Conservation (phyloP, 148 eudicot species). For the Nyssa sinensis region DNA sequence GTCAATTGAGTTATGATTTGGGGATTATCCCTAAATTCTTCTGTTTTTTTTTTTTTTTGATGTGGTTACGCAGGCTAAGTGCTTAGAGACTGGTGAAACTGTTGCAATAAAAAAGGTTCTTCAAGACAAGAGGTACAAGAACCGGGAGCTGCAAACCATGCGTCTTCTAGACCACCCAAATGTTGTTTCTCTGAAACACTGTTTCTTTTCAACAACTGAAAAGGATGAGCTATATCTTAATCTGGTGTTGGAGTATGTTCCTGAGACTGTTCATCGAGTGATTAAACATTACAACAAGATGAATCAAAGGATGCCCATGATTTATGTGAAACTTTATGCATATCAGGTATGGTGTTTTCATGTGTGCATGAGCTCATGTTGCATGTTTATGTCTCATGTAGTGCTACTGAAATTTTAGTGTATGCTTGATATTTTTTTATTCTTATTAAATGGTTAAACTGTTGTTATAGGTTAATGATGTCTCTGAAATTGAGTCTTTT, state of each 20-base stretch:
- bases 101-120: no score
- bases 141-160: slow-evolving; percentile 81
- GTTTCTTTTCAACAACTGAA: slow-evolving; percentile 75
- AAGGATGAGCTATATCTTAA: slow-evolving; percentile 75
- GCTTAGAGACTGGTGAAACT: no score
- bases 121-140: slow-evolving; percentile 92
- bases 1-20: no score
- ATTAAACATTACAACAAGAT: slow-evolving; percentile 67
- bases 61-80: slow-evolving; percentile 45
- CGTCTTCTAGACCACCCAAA: slow-evolving; percentile 81
- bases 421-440: background rate
- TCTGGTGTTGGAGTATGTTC: slow-evolving; percentile 73
- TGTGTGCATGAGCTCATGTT: no score
- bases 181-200: no score
- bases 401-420: background rate
- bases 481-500: background rate
- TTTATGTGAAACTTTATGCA: slow-evolving; percentile 69
- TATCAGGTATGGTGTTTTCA: slow-evolving; percentile 52
- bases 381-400: background rate
- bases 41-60: slow-evolving; percentile 1
- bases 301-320: slow-evolving; percentile 74
- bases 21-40: background rate
- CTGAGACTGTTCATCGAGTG: slow-evolving; percentile 77
- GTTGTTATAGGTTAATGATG: background rate
- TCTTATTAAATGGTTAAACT: background rate